Conservation (phyloP, 1,284 basidiomycete species). For the Tremellales sp. region DNA sequence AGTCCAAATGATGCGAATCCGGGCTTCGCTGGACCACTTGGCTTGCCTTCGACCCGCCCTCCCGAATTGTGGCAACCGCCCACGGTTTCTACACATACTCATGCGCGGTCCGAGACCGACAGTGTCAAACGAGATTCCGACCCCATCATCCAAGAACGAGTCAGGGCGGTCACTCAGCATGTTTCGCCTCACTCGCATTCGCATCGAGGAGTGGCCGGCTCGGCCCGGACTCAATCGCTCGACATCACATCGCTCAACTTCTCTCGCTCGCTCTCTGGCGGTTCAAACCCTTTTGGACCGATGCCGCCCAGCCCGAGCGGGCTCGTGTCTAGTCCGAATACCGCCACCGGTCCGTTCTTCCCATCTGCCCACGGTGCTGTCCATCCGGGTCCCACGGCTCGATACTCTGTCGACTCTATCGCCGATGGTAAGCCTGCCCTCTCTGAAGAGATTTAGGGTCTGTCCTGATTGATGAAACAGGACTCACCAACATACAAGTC, state of each 20-base stretch:
- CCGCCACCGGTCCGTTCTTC: slow-evolving; percentile 34
- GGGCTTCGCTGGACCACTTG: slow-evolving; percentile 28
- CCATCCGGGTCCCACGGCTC: neutral
- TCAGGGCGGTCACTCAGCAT: slow-evolving; percentile 54
- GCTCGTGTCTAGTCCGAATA: slow-evolving; percentile 30
- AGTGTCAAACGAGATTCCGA: slow-evolving; percentile 69
- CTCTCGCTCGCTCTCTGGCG: slow-evolving; percentile 19
- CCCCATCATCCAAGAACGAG: slow-evolving; percentile 76
- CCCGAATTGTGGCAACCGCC: slow-evolving; percentile 28
- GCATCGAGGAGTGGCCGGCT: slow-evolving; percentile 27
- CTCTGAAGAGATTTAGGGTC: no score
- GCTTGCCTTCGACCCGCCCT: slow-evolving; percentile 19
- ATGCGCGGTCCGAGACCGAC: slow-evolving; percentile 26
- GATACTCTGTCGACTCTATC: neutral
- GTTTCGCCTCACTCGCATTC: slow-evolving; percentile 24
- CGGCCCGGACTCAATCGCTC: slow-evolving; percentile 47
- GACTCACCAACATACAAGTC: slow-evolving; percentile 29
- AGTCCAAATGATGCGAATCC: slow-evolving; percentile 56
- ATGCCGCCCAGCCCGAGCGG: slow-evolving; percentile 29
- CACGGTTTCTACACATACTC: slow-evolving; percentile 3
- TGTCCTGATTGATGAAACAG: slow-evolving; percentile 7
- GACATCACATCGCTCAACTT: slow-evolving; percentile 49
- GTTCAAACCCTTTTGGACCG: slow-evolving; percentile 18
- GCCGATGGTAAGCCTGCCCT: no score
- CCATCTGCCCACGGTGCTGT: slow-evolving; percentile 10